Conservation (phyloP, 805 yeast species). For the Wickerhamomyces rabaulensis region DNA sequence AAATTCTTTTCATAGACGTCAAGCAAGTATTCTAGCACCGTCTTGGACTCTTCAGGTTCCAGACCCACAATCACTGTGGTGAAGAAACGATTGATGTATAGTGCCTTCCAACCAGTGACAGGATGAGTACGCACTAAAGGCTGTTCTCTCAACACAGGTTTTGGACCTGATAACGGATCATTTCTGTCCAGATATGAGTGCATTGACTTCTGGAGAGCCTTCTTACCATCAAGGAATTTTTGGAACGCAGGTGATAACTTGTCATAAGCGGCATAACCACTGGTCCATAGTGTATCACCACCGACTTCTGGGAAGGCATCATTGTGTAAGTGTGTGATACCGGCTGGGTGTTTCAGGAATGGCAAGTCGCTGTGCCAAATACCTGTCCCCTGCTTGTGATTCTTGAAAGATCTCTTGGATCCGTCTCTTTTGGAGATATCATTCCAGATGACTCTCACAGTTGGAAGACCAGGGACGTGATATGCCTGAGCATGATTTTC, state of each 20-base stretch:
- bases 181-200: slow-evolving; percentile 34
- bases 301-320: slow-evolving; percentile 44
- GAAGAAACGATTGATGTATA: slow-evolving; percentile 44
- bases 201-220: slow-evolving; percentile 37
- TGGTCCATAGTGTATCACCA: slow-evolving; percentile 50
- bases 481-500: slow-evolving; percentile 35
- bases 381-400: slow-evolving; percentile 21
- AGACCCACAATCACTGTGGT: slow-evolving; percentile 36
- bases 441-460: slow-evolving; percentile 33
- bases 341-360: slow-evolving; percentile 51
- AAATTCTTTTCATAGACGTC: slow-evolving; percentile 41
- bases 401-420: slow-evolving; percentile 4
- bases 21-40: slow-evolving; percentile 38
- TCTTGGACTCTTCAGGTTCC: slow-evolving; percentile 32
- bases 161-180: slow-evolving; percentile 40
- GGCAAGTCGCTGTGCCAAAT: slow-evolving; percentile 48
- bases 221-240: slow-evolving; percentile 45
- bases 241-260: slow-evolving; percentile 47
- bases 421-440: slow-evolving; percentile 26
- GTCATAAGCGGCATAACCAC: slow-evolving; percentile 54
- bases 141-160: slow-evolving; percentile 44
- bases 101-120: slow-evolving; percentile 54
- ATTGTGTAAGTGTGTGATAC: slow-evolving; percentile 44
- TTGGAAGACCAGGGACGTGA: slow-evolving; percentile 22
- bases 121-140: slow-evolving; percentile 57